These are phyloP conservation scores for Papiliotrema flavescens DNA, from an alignment of 1,284 basidiomycete genomes.

Conservation along the genomic window DNA sequence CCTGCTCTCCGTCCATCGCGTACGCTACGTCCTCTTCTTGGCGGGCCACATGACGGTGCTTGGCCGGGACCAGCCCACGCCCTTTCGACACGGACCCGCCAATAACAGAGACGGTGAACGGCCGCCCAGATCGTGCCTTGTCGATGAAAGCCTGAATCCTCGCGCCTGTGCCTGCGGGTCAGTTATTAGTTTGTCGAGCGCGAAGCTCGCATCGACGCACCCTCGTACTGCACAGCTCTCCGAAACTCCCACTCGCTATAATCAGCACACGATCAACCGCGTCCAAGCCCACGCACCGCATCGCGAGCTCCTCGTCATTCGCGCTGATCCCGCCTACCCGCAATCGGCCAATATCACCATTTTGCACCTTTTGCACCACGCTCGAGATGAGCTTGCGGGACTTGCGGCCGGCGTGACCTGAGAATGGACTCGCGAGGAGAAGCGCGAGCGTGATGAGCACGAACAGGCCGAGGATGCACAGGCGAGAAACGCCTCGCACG, in stretches of 20 bases:
- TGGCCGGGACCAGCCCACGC: slow-evolving; percentile 28
- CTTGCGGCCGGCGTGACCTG: slow-evolving; percentile 1
- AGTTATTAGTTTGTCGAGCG: not conserved
- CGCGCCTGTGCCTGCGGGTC: slow-evolving; percentile 26
- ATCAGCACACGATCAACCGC: not conserved
- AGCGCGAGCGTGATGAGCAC: not conserved
- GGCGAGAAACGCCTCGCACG: not conserved
- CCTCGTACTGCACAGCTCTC: slow-evolving; percentile 34
- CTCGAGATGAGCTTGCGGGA: not conserved
- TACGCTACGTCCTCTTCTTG: no score
- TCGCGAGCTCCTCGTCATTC: slow-evolving; percentile 4
- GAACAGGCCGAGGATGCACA: not conserved
- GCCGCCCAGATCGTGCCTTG: slow-evolving; percentile 33
- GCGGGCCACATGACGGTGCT: not conserved
- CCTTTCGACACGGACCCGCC: slow-evolving; percentile 46
- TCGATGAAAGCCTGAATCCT: slow-evolving; percentile 36
- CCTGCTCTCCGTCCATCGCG: not conserved
- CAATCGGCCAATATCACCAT: slow-evolving; percentile 2
- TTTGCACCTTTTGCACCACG: slow-evolving; percentile 6
- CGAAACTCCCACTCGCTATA: slow-evolving; percentile 33
- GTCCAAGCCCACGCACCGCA: not conserved
- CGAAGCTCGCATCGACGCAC: slow-evolving; percentile 3
- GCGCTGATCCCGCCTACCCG: not conserved
- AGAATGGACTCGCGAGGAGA: slow-evolving; percentile 2
- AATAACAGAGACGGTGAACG: slow-evolving; percentile 39